Evolutionary conservation across 2,329 filamentous ascomycete genomes (phyloP).

Genomic region (Beauveria bassiana): DNA sequence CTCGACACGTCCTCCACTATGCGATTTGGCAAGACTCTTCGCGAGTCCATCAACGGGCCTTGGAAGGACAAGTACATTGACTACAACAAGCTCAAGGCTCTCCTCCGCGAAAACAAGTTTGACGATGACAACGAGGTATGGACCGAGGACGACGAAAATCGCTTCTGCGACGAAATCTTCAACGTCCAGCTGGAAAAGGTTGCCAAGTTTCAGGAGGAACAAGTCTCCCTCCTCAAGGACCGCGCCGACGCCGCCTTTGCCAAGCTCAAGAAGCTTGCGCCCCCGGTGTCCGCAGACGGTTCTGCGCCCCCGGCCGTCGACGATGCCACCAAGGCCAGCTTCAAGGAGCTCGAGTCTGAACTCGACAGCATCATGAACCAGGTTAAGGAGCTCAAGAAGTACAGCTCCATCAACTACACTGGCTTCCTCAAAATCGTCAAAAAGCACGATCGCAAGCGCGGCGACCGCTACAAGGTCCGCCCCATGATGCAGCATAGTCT

Average conservation of each 20-base stretch:
- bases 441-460: constrained; percentile 95
- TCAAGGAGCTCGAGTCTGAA: constrained; percentile 68
- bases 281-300: constrained; percentile 41
- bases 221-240: constrained; percentile 51
- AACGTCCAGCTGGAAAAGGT: constrained; percentile 95
- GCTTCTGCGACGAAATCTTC: constrained; percentile 90
- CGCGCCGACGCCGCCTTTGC: constrained; percentile 51
- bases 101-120: constrained; percentile 68
- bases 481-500: constrained; percentile 88
- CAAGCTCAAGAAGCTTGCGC: constrained; percentile 71
- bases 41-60: constrained; percentile 69
- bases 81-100: constrained; percentile 83
- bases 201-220: constrained; percentile 76
- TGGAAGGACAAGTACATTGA: constrained; percentile 96
- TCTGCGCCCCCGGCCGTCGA: constrained; percentile 22
- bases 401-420: constrained; percentile 93
- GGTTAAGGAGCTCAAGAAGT: constrained; percentile 88
- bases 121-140: constrained; percentile 62
- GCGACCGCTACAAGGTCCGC: constrained; percentile 76
- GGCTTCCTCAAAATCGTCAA: constrained; percentile 97
- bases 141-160: constrained; percentile 90
- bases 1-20: constrained; percentile 40
- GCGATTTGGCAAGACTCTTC: constrained; percentile 89
- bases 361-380: constrained; percentile 84
- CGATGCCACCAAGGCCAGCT: constrained; percentile 40